Evolutionary conservation across 1,284 basidiomycete genomes (phyloP), one percentile per base, ranked within the genome.

Genomic region (Boletus sp.): DNA sequence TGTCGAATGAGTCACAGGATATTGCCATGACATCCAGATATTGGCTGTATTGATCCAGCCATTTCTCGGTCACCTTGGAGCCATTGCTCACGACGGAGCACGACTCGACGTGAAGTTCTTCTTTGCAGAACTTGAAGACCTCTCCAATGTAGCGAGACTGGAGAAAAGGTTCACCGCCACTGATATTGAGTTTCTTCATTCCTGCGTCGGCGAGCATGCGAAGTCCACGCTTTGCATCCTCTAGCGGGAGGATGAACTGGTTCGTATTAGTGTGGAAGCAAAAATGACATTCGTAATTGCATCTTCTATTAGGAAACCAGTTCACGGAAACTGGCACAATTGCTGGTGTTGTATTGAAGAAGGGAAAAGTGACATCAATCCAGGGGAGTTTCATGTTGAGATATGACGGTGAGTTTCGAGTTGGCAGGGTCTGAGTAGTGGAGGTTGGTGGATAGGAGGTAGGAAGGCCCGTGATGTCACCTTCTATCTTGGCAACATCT

Each of bases 151-250:
- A 69, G 0, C 49, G 38, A 1, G 70, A 54, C 44, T 69, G 54
- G 14, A 72, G 61, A 47, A 70, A 69, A 0, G 70, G 70, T 35
- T 72, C 68, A 3, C 71, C 68, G 12, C 71, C 70, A 34, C 61
- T 66, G 48, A 71, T 71, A 51, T 72, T 70, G 23, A 72, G 56
- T 40, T 72, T 72, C 41, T 59, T 61, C 71, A 71, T 72, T 0
- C 70, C 70, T 0, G 66, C 62, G 5, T 64, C 58, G 1, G 59
- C 59, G 7, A 72, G 65, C 13, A 71, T 48, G 12, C 62, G 60
- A 3, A 72, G 60, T 0, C 61, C 71, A 4, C 52, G 38, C 41
- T 69, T 70, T 3, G 60, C 68, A 5, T 70, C 55, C 2, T 69
- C 63, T 5, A 71, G 16, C 1, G 64, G 65, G 8, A 70, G 57